phyloP scores from a whole-genome alignment of 2,329 filamentous ascomycete genomes.

The Fusarium sambucinum region DNA sequence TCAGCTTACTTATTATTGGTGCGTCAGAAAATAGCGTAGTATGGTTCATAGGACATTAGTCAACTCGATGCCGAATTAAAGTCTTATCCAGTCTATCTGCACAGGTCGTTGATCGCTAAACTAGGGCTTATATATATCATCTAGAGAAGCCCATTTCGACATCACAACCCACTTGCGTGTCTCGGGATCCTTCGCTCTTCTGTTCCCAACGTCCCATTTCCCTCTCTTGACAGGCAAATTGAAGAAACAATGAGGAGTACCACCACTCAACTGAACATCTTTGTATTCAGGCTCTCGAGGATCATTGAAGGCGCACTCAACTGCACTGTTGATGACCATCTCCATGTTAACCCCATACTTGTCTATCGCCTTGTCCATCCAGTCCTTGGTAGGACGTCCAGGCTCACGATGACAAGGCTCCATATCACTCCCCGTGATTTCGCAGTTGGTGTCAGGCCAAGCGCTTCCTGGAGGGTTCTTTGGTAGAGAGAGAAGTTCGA shows the following conservation, averaged over 20 bases:
- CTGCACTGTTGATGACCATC: too few species aligned
- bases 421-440: background rate
- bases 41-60: background rate
- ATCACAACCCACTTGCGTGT: background rate
- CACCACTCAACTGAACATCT: background rate
- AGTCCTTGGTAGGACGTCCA: fast-evolving
- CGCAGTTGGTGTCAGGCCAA: too few species aligned
- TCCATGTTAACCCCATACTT: background rate
- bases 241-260: background rate
- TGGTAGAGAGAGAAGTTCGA: too few species aligned
- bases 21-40: background rate
- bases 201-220: too few species aligned
- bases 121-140: fast-evolving
- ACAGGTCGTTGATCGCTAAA: background rate
- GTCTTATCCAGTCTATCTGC: too few species aligned
- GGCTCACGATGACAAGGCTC: background rate
- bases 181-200: background rate
- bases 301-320: background rate
- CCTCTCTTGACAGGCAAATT: background rate
- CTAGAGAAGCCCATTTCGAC: background rate
- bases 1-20: fast-evolving
- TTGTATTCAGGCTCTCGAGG: background rate
- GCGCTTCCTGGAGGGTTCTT: too few species aligned
- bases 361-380: background rate
- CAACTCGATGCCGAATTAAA: too few species aligned